These are phyloP conservation scores for Leccinum subrobustum DNA, from an alignment of 1,284 basidiomycete species.

Conservation along the genomic window DNA sequence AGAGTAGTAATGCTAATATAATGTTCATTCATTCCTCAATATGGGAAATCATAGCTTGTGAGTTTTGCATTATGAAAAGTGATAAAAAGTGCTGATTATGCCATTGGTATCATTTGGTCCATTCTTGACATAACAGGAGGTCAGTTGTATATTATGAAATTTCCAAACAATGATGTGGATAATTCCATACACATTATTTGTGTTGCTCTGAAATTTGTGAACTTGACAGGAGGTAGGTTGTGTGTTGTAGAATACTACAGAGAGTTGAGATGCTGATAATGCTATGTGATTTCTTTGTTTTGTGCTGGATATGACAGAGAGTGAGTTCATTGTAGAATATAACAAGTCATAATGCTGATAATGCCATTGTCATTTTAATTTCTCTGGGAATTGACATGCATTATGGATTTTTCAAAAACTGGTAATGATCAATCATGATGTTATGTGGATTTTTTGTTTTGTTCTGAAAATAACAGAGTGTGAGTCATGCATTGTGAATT, in stretches of 20 bases:
- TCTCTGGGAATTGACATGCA: too few relatives aligned
- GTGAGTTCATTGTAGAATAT: background rate
- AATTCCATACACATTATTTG: background rate
- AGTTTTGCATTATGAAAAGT: background rate
- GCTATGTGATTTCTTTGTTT: background rate
- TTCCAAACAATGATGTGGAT: background rate
- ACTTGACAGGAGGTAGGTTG: background rate
- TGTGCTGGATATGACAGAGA: background rate
- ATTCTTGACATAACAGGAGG: background rate
- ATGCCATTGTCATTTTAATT: too few relatives aligned
- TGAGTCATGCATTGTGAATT: too few relatives aligned
- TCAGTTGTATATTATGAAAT: too few relatives aligned
- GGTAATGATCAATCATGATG: accelerated
- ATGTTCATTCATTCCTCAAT: background rate
- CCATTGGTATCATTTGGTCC: background rate
- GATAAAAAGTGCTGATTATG: background rate
- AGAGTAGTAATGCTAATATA: too few relatives aligned
- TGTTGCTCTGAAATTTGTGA: background rate
- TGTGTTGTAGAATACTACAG: background rate
- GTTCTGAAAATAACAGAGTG: too few relatives aligned
- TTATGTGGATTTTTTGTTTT: too few relatives aligned
- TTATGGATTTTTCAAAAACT: too few relatives aligned
- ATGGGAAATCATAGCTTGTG: background rate
- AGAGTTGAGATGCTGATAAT: background rate
- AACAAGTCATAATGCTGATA: too few relatives aligned